Conservation (phyloP, 164 flowering plant species). For the Berberis thunbergii region DNA sequence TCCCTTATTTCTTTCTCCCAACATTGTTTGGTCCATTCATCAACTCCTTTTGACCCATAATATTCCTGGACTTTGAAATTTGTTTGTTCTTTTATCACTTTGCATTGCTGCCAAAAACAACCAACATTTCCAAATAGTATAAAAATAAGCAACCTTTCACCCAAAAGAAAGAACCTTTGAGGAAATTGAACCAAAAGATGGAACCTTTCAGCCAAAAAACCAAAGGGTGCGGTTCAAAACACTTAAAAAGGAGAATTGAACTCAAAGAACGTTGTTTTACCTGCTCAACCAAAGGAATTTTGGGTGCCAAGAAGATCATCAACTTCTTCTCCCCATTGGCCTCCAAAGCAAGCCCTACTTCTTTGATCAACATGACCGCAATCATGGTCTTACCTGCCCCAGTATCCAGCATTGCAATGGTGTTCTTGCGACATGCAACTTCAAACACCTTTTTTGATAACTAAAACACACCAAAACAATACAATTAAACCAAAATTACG, state of each 20-base stretch:
- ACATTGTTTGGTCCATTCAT: constrained; percentile 38
- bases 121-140: background rate
- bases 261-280: constrained; percentile 14
- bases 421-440: constrained; percentile 60
- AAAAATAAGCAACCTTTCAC: background rate
- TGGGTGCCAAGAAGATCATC: constrained; percentile 75
- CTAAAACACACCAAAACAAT: constrained; percentile 20
- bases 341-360: constrained; percentile 30
- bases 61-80: constrained; percentile 49
- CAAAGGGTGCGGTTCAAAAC: background rate
- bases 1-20: constrained; percentile 59
- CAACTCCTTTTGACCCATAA: constrained; percentile 67
- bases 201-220: background rate
- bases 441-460: constrained; percentile 56
- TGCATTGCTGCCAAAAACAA: constrained; percentile 48
- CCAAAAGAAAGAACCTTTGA: background rate
- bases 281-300: constrained; percentile 78
- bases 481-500: background rate
- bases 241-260: background rate
- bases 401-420: constrained; percentile 72
- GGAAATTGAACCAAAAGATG: background rate
- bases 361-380: constrained; percentile 63
- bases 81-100: constrained; percentile 38
- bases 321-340: constrained; percentile 21
- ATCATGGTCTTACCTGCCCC: constrained; percentile 78